Percentiles rank a stretch among this genome's conserved stretches.
Evolutionary conservation across 148 eudicot genomes (phyloP).

Genomic region (Tetragonia tetragonoides): DNA sequence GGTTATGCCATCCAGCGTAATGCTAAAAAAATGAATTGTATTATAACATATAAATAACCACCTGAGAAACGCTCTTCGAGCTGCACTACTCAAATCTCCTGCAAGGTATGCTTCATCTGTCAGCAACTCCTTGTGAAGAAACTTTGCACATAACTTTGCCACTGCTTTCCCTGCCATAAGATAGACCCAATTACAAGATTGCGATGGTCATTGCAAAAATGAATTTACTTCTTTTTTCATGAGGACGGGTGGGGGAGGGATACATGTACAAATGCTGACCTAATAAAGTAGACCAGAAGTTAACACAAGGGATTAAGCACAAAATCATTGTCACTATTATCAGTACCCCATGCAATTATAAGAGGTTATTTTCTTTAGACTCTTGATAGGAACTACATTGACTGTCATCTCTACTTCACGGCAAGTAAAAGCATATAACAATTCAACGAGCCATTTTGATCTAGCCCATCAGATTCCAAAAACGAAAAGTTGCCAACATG

Average conservation of each 20-base stretch:
- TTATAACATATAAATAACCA: conserved; percentile 37
- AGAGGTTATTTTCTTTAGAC: neutral
- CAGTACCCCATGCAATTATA: too few species aligned
- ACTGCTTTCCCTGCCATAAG: conserved; percentile 61
- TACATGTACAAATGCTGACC: neutral
- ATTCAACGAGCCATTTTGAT: neutral
- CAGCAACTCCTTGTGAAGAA: conserved; percentile 72
- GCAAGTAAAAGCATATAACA: neutral
- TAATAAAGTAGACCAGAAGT: too few species aligned
- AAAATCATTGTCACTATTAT: too few species aligned
- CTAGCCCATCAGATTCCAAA: neutral
- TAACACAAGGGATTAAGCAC: too few species aligned
- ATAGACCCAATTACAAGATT: conserved; percentile 12
- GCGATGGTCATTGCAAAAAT: neutral
- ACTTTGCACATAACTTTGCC: conserved; percentile 76
- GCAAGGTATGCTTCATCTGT: conserved; percentile 48
- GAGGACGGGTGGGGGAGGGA: neutral
- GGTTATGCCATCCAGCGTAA: neutral
- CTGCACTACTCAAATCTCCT: conserved; percentile 54
- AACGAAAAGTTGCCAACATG: neutral
- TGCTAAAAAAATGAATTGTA: neutral
- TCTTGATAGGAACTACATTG: neutral
- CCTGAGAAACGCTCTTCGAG: conserved; percentile 69
- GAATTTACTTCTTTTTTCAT: neutral
- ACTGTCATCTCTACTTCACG: neutral